Base-by-base conservation (phyloP, 2,329 filamentous ascomycete species). In the Aspergillus nomiae region DNA sequence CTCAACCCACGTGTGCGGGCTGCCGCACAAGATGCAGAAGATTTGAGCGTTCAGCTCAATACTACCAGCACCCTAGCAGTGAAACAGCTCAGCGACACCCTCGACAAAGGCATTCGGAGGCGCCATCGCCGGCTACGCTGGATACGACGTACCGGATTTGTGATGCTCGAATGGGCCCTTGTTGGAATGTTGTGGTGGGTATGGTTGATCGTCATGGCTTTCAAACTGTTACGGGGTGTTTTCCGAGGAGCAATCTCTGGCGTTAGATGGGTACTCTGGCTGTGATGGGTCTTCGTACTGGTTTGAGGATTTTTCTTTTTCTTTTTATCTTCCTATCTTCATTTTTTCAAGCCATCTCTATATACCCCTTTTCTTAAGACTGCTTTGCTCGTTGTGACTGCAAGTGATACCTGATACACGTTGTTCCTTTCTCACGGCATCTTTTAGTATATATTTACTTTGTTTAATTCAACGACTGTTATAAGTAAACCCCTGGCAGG, bases 181-280 rank as follows among this genome's bases (percentile, higher is more conserved):
- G 88, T 98, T 45, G 91, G 91, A 4, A 86, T 96, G 69, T 92
- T 98, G 89, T 97, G 95, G 93, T 92, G 90, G 78, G 89, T 96
- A 19, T 98, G 94, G 93, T 87, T 96, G 63, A 82, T 96, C 38
- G 94, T 97, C 28, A 91, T 93, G 75, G 82, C 94, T 28, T 82
- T 90, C 58, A 86, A 92, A 63, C 77, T 91, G 16, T 79, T 91
- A 41, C 81, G 88, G 63, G 88, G 89, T 12, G 69, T 90, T 1
- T 85, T 89, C 51, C 85, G 85, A 53, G 88, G 88, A 2, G 72
- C 87, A 0, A 80, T 87, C 56, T 79, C 82, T 12, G 84, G 86
- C 11, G 82, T 91, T n/a, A 84, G 85, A 73, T 98, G 94, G 94
- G 78, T 97, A 74, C 80, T 97, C 66, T 97, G 92, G 92, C 76